Evolutionary conservation across 2,329 filamentous ascomycete genomes (phyloP), one percentile per base, ranked within the genome.

Genomic region (Rutstroemia sydowiana): DNA sequence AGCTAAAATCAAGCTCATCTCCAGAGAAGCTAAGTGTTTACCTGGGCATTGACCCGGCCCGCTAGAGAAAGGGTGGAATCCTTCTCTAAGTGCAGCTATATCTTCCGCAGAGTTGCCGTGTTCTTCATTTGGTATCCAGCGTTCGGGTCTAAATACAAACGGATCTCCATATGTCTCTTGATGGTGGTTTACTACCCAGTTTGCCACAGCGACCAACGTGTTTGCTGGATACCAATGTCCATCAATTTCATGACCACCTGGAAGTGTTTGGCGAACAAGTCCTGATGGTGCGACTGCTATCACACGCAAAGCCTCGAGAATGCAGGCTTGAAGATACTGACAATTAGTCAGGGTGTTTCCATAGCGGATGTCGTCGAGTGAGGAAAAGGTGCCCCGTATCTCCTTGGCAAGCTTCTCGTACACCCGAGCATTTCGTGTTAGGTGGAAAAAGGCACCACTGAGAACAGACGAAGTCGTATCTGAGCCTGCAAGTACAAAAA

Each of bases 141-240:
- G 55, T 36, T 59, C 57, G 2, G 55, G 55, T 31, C 53, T 55
- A 57, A 69, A 76, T 1, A 58, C 52, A 46, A 68, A 67, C 1
- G 73, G 69, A 26, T 68, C 58, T 1, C 69, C 69, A 60, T 70
- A 75, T 63, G 74, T 74, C 7, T 65, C 53, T 1, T 67, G 58
- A 8, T 26, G 23, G 8, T 26, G 4, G 23, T 26, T 4, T 8
- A 26, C 8, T 26, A 8, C 4, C 4, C 73, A 75, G n/a, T 68
- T 67, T 2, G 71, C 69, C 5, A 70, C 71, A 3, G 72, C 73
- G 30, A 71, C 69, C 45, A 72, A 66, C 10, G 69, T 70, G 6
- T 72, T 73, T 18, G 63, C 66, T 1, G 72, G 67, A 39, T 70
- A 52, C 13, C 55, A 52, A 6, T 60, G 39, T 8, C 63, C 65